These are phyloP conservation scores for Crucibulum parvulum DNA, from an alignment of 1,284 basidiomycete species.

Conservation along the genomic window DNA sequence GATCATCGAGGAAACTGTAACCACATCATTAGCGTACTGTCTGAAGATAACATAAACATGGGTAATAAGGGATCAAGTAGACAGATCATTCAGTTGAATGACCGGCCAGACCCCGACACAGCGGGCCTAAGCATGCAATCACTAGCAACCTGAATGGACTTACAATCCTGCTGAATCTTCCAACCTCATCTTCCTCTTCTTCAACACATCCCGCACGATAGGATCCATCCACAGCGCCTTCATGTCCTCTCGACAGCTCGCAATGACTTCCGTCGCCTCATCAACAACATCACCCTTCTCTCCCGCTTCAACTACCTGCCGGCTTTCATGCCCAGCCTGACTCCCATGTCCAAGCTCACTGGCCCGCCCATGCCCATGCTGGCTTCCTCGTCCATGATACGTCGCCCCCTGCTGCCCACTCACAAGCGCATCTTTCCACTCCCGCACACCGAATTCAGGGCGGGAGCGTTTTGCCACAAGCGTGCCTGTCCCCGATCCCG, in stretches of 20 bases:
- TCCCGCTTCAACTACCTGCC: too few species aligned
- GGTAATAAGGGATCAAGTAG: too few species aligned
- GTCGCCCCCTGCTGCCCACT: conserved; percentile 4
- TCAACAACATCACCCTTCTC: conserved; percentile 25
- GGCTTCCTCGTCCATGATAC: too few species aligned
- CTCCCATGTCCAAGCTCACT: too few species aligned
- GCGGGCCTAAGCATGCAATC: too few species aligned
- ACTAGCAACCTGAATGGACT: neutral
- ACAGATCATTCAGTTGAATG: too few species aligned
- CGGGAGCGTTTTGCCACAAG: conserved; percentile 19
- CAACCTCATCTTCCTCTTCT: neutral
- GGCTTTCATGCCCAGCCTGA: too few species aligned
- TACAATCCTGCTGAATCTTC: neutral
- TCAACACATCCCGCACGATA: neutral
- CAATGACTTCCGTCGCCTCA: conserved; percentile 50
- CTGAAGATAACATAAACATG: neutral
- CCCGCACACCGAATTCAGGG: conserved; percentile 46
- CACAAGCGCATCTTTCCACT: conserved; percentile 47
- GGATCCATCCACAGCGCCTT: conserved; percentile 60
- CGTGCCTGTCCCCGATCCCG: conserved; percentile 24
- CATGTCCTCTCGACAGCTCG: conserved; percentile 63
- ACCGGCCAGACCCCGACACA: too few species aligned
- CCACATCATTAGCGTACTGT: neutral
- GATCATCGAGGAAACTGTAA: conserved; percentile 48
- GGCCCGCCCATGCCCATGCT: too few species aligned